Conservation (phyloP, 352 stramenopile genomes). For the Globisporangium viniferum region DNA sequence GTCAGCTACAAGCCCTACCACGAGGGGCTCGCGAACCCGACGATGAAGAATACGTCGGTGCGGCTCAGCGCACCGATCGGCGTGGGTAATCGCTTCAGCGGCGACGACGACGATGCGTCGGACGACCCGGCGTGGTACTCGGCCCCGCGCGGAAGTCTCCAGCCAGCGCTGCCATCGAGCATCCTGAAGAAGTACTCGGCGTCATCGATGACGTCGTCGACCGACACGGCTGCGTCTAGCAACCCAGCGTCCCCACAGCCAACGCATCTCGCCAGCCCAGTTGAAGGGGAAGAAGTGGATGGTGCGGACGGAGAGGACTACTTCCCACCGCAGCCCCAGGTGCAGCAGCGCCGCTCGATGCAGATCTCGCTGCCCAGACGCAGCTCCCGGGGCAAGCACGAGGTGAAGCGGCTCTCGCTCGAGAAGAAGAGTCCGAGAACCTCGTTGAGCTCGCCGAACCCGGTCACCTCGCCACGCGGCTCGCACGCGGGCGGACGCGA, state of each 20-base stretch:
- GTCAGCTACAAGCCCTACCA: constrained; percentile 48
- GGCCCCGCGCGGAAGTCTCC: constrained; percentile 51
- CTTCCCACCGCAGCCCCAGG: constrained; percentile 21
- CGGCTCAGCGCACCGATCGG: constrained; percentile 1
- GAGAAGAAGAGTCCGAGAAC: constrained; percentile 22
- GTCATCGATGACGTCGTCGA: constrained; percentile 31
- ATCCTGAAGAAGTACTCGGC: constrained; percentile 60
- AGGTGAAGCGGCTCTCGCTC: constrained; percentile 35
- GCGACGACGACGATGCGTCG: constrained; percentile 59
- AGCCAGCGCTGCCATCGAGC: constrained; percentile 45
- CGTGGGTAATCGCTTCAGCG: constrained; percentile 23
- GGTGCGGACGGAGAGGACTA: constrained; percentile 23
- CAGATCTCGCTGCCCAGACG: constrained; percentile 11
- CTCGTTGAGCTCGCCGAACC: neutral
- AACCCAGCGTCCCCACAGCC: constrained; percentile 9
- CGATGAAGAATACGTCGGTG: neutral
- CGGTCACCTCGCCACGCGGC: constrained; percentile 13
- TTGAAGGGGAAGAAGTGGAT: neutral
- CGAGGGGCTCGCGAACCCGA: constrained; percentile 35
- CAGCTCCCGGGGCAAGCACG: constrained; percentile 23
- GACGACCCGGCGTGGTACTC: constrained; percentile 73
- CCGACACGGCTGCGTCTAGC: constrained; percentile 16
- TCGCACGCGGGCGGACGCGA: neutral
- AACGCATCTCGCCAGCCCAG: neutral
- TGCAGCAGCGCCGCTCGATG: constrained; percentile 12